Base-by-base conservation (phyloP, 768 basidiomycete species). In the Boletus reticulatus region DNA sequence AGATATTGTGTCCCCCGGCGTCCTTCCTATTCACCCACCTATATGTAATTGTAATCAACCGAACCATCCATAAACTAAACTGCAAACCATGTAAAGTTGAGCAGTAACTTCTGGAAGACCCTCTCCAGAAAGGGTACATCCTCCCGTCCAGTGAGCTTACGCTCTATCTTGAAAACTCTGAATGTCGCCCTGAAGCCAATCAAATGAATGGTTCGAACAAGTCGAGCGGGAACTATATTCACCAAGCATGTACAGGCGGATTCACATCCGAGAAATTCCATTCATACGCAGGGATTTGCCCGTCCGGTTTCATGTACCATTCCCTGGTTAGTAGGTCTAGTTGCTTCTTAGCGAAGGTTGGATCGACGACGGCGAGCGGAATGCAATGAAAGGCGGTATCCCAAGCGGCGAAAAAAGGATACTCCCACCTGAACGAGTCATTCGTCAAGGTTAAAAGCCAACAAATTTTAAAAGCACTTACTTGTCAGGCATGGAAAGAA, bases 1-100 rank as follows among this genome's bases (percentile, higher is more conserved):
- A 99, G 45, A 99, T 92, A 67, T 95, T 95, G 72, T 94, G 87
- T 29, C 97, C 97, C 16, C 84, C 94, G 49, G 87, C 80, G 64
- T 99, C 97, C 73, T 99, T 99, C 53, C 96, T 87, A 71, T 99
- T 98, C 19, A 98, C 96, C 96, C 96, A 98, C 89, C 89, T 90
- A 29, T 8, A 59, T 22, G 46, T 47, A 29, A 34, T 8, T 22
- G 54, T 43, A 38, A 55, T 49, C 36, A 55, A 44, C 36, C 17
- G n/a, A 45, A 7, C 34, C 7, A 16, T 27, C 16, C 20, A 19
- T 22, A 20, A 41, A 42, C 10, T 48, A 19, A 43, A 17, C 48
- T 20, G 69, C 77, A 43, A 53, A 91, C 94, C 95, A 98, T 44
- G 97, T 99, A 68, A 98, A 98, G 74, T 99, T 98, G 38, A 99